Evolutionary conservation across 2,329 filamentous ascomycete genomes (phyloP), one percentile per base, ranked within the genome.

Genomic region (Teratosphaeria pseudoeucalypti): DNA sequence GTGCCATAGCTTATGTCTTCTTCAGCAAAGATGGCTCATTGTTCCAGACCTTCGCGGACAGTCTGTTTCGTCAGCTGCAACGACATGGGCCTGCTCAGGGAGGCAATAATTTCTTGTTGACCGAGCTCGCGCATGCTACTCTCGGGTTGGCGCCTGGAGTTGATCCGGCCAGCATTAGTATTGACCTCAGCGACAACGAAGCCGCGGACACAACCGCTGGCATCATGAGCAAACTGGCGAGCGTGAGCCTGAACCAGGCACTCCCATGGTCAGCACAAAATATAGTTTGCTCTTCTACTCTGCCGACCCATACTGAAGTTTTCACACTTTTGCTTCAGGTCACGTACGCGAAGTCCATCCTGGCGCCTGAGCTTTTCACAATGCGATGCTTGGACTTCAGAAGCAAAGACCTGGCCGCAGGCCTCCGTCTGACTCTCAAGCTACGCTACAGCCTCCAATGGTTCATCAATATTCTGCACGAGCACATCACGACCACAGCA

Each of bases 41-140:
- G 0, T 82, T 87, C 1, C 82, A 87, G 54, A 73, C 76, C 0
- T 86, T 96, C 65, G 82, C 87, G 12, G 79, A 80, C 29, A 81
- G 82, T 12, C 72, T 96, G 1, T 96, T 96, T 68, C 82, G 86
- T 58, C 85, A 87, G 55, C 96, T 91, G 92, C 86, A 87, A 62
- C 43, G 43, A 49, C 43, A 10, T 23, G 19, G 19, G 43, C 19
- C 19, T 19, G 10, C 16, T 19, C 9, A 16, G 5, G 43, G 9
- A 23, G 10, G 53, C 27, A 90, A 96, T 71, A 83, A 85, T 23
- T 95, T 92, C 68, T 80, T 88, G 0, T 77, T 96, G 32, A 94
- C 88, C 0, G 89, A 92, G 64, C 75, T 90, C 1, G 85, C 87
- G 0, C 88, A 90, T 60, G 85, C 86, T 59, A 85, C 88, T 0